Conservation (phyloP, 306 rosid species). For the Albizia julibrissin region DNA sequence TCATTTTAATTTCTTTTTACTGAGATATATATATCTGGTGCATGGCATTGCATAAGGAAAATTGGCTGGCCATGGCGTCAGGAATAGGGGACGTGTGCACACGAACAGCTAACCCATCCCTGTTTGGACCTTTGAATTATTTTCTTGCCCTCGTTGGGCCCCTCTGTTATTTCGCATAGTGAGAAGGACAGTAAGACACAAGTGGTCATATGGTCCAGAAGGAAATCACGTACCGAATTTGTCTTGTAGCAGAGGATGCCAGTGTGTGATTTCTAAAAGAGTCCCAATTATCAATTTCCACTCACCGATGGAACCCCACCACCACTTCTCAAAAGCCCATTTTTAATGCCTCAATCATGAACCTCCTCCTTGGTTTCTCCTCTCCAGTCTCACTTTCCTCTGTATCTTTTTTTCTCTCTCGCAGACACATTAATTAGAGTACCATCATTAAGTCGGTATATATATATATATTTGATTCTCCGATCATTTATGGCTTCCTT, state of each 20-base stretch:
- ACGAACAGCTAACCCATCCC: neutral
- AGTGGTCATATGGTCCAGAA: constrained; percentile 43
- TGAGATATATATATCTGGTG: too few species aligned
- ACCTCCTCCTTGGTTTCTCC: constrained; percentile 32
- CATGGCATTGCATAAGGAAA: neutral
- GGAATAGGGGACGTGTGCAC: neutral
- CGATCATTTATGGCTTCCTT: constrained; percentile 50
- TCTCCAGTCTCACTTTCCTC: constrained; percentile 30
- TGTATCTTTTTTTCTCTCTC: neutral
- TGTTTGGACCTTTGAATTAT: neutral
- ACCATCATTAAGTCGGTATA: constrained; percentile 21
- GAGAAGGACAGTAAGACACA: constrained; percentile 16
- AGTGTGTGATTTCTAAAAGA: constrained; percentile 27
- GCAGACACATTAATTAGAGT: constrained; percentile 33
- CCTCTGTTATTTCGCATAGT: neutral
- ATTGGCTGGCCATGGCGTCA: neutral
- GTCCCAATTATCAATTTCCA: constrained; percentile 38
- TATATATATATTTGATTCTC: constrained; percentile 23
- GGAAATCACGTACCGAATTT: constrained; percentile 33
- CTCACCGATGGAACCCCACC: constrained; percentile 40
- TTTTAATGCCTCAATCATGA: constrained; percentile 44
- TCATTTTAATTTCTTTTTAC: too few species aligned
- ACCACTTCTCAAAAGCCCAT: constrained; percentile 34
- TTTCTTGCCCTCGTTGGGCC: neutral
- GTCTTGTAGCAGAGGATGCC: constrained; percentile 43